These are phyloP conservation scores for Favolaschia claudopus DNA, from an alignment of 768 basidiomycete species.

Conservation along the genomic window DNA sequence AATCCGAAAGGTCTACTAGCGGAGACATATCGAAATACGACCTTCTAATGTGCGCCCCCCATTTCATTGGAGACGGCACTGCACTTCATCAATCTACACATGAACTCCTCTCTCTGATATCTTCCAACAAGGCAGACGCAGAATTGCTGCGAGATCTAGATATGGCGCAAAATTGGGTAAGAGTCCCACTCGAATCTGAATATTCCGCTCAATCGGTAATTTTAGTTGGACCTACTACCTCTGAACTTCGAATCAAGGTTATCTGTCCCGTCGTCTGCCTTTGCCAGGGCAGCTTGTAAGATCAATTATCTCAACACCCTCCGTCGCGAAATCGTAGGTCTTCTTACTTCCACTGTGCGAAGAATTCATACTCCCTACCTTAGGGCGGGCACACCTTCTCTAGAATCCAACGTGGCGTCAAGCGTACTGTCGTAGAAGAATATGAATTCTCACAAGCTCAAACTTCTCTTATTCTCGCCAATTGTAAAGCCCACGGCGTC, in stretches of 20 bases:
- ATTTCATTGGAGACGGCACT: conserved; percentile 76
- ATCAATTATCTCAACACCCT: conserved; percentile 57
- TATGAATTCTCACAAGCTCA: conserved; percentile 34
- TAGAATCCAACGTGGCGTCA: conserved; percentile 44
- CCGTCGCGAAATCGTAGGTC: conserved; percentile 52
- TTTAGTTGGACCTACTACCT: conserved; percentile 32
- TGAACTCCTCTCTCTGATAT: conserved; percentile 60
- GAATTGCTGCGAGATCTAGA: conserved; percentile 28
- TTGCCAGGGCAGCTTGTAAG: conserved; percentile 48
- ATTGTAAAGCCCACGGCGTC: conserved; percentile 66
- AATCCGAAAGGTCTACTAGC: conserved; percentile 3
- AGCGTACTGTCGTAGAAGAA: conserved; percentile 43
- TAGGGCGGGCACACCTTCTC: conserved; percentile 67
- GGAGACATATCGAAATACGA: conserved; percentile 35
- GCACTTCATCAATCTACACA: conserved; percentile 70
- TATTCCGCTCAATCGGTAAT: not conserved
- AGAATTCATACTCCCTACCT: not conserved
- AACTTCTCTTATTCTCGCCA: conserved; percentile 56
- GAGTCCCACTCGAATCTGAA: not conserved
- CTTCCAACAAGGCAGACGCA: conserved; percentile 30
- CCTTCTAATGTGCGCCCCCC: conserved; percentile 66
- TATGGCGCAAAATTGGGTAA: conserved; percentile 30
- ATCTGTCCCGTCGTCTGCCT: conserved; percentile 20
- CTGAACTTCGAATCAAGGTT: conserved; percentile 37
- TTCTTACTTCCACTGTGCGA: not conserved